Conservation (phyloP, 2,329 filamentous ascomycete genomes). For the Chaetomiaceae sp. region DNA sequence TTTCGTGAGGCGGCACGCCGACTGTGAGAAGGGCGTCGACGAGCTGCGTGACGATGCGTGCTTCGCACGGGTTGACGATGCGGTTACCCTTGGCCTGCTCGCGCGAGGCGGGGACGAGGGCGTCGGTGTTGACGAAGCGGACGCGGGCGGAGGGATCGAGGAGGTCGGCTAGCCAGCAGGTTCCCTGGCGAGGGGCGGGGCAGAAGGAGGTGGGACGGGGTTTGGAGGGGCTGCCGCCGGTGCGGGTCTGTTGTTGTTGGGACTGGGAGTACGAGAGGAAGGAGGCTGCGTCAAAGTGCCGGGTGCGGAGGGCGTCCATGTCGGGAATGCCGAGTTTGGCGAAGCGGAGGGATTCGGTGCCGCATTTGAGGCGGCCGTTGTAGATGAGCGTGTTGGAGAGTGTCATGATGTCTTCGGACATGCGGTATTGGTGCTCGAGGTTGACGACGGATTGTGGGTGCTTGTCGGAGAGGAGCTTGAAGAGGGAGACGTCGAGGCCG, state of each 20-base stretch:
- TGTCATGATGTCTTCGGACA: conserved; percentile 96
- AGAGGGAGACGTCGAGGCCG: conserved; percentile 86
- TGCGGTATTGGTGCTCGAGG: conserved; percentile 93
- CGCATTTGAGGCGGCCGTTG: conserved; percentile 83
- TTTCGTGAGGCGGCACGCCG: conserved; percentile 69
- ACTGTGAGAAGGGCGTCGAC: conserved; percentile 72
- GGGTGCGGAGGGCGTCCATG: conserved; percentile 54
- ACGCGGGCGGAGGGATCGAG: conserved; percentile 69
- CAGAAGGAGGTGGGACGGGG: conserved; percentile 49
- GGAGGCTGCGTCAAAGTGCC: conserved; percentile 53
- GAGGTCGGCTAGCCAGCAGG: conserved; percentile 74
- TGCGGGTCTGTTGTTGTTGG: conserved; percentile 19
- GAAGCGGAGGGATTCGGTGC: conserved; percentile 68
- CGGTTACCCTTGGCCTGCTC: conserved; percentile 78
- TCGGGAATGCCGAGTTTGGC: conserved; percentile 65
- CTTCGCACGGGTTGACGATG: conserved; percentile 85
- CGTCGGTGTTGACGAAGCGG: conserved; percentile 85
- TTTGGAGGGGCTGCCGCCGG: neutral
- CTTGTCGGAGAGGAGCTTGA: conserved; percentile 85
- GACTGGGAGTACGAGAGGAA: conserved; percentile 39
- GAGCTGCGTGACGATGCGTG: conserved; percentile 70
- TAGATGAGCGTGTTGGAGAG: conserved; percentile 93
- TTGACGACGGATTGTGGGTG: conserved; percentile 87
- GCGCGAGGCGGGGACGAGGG: conserved; percentile 59
- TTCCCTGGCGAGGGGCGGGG: conserved; percentile 40